Percentiles rank a stretch among this genome's conserved stretches.
These are phyloP conservation scores for Viola odorata DNA, from an alignment of 345 rosid species.

Conservation along the genomic window DNA sequence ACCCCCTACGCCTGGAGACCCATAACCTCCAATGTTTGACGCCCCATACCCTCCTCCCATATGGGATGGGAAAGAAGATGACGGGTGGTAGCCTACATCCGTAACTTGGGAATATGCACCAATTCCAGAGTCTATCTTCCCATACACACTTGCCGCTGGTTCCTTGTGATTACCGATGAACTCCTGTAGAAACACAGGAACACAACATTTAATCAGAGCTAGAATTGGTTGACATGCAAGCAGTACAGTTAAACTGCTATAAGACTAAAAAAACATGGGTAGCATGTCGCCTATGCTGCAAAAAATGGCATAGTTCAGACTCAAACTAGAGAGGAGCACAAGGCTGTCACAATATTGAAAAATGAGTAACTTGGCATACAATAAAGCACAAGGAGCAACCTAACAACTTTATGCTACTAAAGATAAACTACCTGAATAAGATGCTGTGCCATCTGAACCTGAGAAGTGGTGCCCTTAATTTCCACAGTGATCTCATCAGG, in stretches of 20 bases:
- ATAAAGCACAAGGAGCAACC: too few relatives aligned
- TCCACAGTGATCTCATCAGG: constrained; percentile 35
- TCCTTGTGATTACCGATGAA: constrained; percentile 23
- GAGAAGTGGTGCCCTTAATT: constrained; percentile 29
- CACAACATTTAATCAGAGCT: background rate
- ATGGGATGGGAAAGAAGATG: constrained; percentile 15
- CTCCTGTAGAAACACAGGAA: constrained; percentile 18
- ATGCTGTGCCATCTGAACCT: constrained; percentile 35
- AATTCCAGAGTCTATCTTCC: constrained; percentile 23
- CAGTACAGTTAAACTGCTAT: background rate
- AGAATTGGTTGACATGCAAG: background rate
- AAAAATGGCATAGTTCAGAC: too few relatives aligned
- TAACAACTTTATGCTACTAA: background rate
- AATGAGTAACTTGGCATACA: too few relatives aligned
- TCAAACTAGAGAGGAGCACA: too few relatives aligned
- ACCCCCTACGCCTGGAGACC: constrained; percentile 24
- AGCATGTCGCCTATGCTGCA: too few relatives aligned
- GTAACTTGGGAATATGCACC: constrained; percentile 23
- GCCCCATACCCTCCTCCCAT: constrained; percentile 17
- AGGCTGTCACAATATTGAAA: too few relatives aligned
- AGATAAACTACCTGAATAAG: constrained; percentile 27
- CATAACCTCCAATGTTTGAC: constrained; percentile 18
- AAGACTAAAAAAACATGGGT: background rate
- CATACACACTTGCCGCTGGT: constrained; percentile 17
- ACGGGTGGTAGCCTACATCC: constrained; percentile 17